Base-by-base conservation (phyloP, 768 basidiomycete genomes). In the Pleurotus tuoliensis region DNA sequence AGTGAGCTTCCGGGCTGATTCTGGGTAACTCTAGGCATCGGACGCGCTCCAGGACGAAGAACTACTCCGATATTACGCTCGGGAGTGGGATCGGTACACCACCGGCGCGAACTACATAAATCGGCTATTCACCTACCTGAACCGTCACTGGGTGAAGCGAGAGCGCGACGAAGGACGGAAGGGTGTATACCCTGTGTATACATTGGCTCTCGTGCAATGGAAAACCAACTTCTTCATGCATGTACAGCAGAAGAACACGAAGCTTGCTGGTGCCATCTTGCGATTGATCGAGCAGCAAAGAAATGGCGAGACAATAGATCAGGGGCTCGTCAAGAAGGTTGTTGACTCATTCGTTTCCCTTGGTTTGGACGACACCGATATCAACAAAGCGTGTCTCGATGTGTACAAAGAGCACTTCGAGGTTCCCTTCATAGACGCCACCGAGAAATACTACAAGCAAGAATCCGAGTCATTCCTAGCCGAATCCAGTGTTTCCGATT, bases 101-200 rank as follows among this genome's bases (percentile, higher is more conserved):
- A 96, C 88, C 2, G 96, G 96, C 47, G 95, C 96, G 1, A 94
- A 92, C 67, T 98, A 97, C 69, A 93, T 98, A 73, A 96, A 98
- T 69, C 89, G 96, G 56, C 75, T 99, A 37, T 98, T 98, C 77
- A 95, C 93, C 2, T 98, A 98, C 74, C 82, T 99, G 56, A 98
- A 99, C 73, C 92, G 96, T 18, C 94, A 98, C 73, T 99, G 97
- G 97, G 96, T 99, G 44, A 96, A 95, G 76, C 82, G 96, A 52
- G 97, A 99, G 69, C 85, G 95, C 66, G 96, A 98, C 64, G 96
- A 98, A 70, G 97, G 97, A 13, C 80, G 95, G 64, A 95, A 92
- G 72, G 89, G 87, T 43, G 90, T 98, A 18, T 98, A 98, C 73
- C 87, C 86, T 1, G 92, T 99, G 16, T 98, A 98, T 68, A 99